These are phyloP conservation scores for Penicillium corylophilum DNA, from an alignment of 2,329 filamentous ascomycete species.

Conservation along the genomic window DNA sequence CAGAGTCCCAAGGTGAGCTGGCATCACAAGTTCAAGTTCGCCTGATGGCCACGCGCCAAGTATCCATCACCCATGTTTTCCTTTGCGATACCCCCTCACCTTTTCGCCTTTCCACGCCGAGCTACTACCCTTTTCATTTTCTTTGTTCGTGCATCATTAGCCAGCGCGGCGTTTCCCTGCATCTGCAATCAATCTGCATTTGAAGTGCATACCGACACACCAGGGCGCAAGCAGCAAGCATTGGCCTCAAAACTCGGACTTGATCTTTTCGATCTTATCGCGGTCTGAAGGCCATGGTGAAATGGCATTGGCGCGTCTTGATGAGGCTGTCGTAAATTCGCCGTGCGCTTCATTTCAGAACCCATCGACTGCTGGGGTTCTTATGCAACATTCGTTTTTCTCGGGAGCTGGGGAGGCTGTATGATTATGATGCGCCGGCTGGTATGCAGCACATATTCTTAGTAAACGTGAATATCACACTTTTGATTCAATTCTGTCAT, in stretches of 20 bases:
- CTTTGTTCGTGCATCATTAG: slow-evolving; percentile 22
- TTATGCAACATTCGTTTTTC: neutral
- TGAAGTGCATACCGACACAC: slow-evolving; percentile 7
- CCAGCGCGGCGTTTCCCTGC: slow-evolving; percentile 21
- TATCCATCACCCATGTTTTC: slow-evolving; percentile 7
- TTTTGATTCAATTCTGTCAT: neutral
- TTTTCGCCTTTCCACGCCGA: slow-evolving; percentile 11
- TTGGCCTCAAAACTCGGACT: neutral
- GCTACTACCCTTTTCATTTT: slow-evolving; percentile 6
- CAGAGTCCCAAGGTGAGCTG: slow-evolving; percentile 20
- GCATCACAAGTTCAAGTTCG: slow-evolving; percentile 7
- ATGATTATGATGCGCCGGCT: slow-evolving; percentile 14
- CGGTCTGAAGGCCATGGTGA: slow-evolving; percentile 2
- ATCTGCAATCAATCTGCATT: slow-evolving; percentile 16
- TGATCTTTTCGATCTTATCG: slow-evolving; percentile 5
- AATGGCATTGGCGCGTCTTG: slow-evolving; percentile 10
- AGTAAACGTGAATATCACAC: slow-evolving; percentile 15
- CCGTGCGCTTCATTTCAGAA: slow-evolving; percentile 7
- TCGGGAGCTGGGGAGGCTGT: slow-evolving; percentile 9
- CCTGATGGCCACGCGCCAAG: slow-evolving; percentile 4
- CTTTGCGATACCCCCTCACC: slow-evolving; percentile 16
- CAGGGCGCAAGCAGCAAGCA: neutral
- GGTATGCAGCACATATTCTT: slow-evolving; percentile 19
- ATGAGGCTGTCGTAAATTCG: slow-evolving; percentile 17
- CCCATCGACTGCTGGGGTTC: neutral